Conservation (phyloP, 805 yeast genomes). For the Candida loeiensis region DNA sequence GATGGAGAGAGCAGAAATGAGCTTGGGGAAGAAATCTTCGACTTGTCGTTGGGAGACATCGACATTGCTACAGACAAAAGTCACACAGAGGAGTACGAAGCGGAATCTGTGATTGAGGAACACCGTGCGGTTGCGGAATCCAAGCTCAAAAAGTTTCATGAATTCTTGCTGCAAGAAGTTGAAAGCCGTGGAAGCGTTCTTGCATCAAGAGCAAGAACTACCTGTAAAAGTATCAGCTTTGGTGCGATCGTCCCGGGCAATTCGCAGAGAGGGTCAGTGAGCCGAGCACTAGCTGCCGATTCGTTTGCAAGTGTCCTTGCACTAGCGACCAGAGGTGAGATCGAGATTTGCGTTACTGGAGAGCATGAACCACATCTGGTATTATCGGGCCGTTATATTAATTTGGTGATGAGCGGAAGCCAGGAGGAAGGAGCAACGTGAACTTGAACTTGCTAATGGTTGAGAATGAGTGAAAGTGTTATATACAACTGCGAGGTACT, state of each 20-base stretch:
- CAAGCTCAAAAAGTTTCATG: slow-evolving; percentile 1
- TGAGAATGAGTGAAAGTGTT: too few species aligned
- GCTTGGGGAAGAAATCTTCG: slow-evolving; percentile 15
- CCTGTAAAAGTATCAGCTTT: slow-evolving; percentile 10
- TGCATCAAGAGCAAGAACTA: background rate
- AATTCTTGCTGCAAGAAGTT: slow-evolving; percentile 3
- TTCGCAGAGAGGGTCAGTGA: slow-evolving; percentile 12
- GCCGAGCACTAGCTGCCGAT: slow-evolving; percentile 23
- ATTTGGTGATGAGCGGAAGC: background rate
- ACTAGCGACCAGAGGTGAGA: slow-evolving; percentile 20
- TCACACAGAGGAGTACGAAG: too few species aligned
- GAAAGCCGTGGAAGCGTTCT: background rate
- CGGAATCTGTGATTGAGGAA: too few species aligned
- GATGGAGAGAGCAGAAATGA: slow-evolving; percentile 3
- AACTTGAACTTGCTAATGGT: too few species aligned
- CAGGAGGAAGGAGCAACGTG: too few species aligned
- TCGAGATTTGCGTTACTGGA: slow-evolving; percentile 7
- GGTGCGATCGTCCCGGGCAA: slow-evolving; percentile 16
- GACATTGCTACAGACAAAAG: slow-evolving; percentile 5
- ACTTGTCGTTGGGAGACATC: slow-evolving; percentile 22
- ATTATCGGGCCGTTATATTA: background rate
- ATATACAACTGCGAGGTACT: too few species aligned
- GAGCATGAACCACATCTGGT: background rate
- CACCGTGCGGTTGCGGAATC: background rate
- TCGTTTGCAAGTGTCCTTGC: slow-evolving; percentile 26